Evolutionary conservation across 116 monocot genomes (phyloP).

Genomic region (Papilionanthe hybrid): DNA sequence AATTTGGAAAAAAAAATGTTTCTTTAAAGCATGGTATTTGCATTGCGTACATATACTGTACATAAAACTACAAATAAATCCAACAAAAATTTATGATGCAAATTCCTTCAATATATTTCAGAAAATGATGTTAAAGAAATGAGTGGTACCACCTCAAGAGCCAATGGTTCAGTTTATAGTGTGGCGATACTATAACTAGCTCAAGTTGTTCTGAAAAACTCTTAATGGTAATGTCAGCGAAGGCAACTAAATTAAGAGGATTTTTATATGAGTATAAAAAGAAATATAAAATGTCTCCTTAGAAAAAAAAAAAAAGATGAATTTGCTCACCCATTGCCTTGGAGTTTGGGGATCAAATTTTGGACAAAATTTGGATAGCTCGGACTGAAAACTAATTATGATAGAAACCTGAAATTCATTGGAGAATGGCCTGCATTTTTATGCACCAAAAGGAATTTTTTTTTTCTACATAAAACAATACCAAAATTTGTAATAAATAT

Average conservation of each 20-base stretch:
- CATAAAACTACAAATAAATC: not conserved
- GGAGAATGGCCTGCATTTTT: conserved; percentile 33
- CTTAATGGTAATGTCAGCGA: conserved; percentile 27
- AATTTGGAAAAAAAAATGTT: too few relatives aligned
- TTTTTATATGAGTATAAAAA: not conserved
- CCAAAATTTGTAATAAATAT: too few relatives aligned
- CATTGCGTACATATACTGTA: not conserved
- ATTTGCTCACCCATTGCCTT: conserved; percentile 37
- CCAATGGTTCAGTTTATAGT: not conserved
- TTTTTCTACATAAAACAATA: not conserved
- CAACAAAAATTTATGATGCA: not conserved
- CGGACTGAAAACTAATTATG: conserved; percentile 32
- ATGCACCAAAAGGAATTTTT: not conserved
- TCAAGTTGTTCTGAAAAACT: conserved; percentile 16
- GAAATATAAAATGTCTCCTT: not conserved
- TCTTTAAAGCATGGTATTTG: too few relatives aligned
- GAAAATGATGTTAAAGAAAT: not conserved
- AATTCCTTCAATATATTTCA: not conserved
- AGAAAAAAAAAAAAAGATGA: not conserved
- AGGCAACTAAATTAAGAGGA: conserved; percentile 21
- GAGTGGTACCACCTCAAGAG: not conserved
- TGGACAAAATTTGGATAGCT: conserved; percentile 31
- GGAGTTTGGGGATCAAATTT: conserved; percentile 41
- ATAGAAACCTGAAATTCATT: conserved; percentile 15
- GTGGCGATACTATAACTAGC: not conserved